Evolutionary conservation across 495 filamentous ascomycete species (phyloP).

Genomic region (Annulohypoxylon nitens): DNA sequence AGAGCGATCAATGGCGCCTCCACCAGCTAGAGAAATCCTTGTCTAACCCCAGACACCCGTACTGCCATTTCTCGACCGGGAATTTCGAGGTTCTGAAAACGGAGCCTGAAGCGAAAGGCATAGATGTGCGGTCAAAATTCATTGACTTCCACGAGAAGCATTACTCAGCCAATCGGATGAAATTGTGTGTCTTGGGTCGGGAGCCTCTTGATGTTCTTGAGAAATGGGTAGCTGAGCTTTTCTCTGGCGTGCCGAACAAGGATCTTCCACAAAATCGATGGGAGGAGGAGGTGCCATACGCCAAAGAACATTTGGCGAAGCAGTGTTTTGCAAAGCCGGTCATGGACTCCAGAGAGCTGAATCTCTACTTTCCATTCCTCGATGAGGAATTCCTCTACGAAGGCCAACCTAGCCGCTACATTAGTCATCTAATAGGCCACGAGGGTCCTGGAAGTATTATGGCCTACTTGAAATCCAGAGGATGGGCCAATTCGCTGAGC

Average conservation of each 20-base stretch:
- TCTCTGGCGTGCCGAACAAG: constrained; percentile 87
- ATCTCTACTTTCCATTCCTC: constrained; percentile 88
- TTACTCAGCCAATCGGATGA: constrained; percentile 97
- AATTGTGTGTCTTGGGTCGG: constrained; percentile 89
- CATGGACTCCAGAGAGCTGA: constrained; percentile 88
- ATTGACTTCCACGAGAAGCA: constrained; percentile 91
- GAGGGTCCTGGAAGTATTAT: constrained; percentile 98
- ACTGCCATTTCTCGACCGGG: constrained; percentile 94
- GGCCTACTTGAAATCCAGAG: constrained; percentile 93
- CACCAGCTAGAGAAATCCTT: constrained; percentile 92
- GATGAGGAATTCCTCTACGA: constrained; percentile 89
- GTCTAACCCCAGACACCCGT: constrained; percentile 93
- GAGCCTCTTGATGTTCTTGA: constrained; percentile 92
- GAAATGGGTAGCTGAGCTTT: constrained; percentile 88
- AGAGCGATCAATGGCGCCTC: constrained; percentile 93
- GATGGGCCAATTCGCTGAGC: constrained; percentile 90
- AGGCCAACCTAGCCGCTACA: constrained; percentile 87
- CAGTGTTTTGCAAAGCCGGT: constrained; percentile 96
- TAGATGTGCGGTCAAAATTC: constrained; percentile 93
- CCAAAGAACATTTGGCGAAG: constrained; percentile 74
- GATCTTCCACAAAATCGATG: constrained; percentile 83
- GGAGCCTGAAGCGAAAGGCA: constrained; percentile 80
- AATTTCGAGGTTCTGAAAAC: constrained; percentile 92
- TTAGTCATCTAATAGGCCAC: constrained; percentile 94
- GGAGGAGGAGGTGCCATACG: constrained; percentile 78